Percentiles rank a stretch among this genome's conserved stretches.
Evolutionary conservation across 768 basidiomycete genomes (phyloP).

Genomic region (Suillus decipiens): DNA sequence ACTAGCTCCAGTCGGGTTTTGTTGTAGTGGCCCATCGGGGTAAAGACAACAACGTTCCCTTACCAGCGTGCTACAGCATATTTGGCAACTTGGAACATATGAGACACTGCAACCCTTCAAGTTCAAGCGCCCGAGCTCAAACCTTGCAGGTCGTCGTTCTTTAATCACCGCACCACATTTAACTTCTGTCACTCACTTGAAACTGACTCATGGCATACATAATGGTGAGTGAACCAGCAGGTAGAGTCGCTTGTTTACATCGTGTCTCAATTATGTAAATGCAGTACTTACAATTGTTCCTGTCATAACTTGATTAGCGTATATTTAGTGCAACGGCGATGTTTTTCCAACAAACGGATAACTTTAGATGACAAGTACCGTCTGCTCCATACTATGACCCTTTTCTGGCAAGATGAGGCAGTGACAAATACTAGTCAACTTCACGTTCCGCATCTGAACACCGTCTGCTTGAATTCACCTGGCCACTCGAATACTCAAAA

Average conservation of each 20-base stretch:
- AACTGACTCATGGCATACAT: not conserved
- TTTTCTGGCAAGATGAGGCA: not conserved
- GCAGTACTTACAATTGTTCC: not conserved
- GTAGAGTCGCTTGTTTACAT: not conserved
- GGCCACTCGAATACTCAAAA: not conserved
- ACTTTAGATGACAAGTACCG: not conserved
- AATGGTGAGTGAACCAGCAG: not conserved
- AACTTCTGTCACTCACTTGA: not conserved
- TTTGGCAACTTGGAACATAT: not conserved
- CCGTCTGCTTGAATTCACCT: not conserved
- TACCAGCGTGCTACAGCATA: not conserved
- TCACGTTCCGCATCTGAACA: no score
- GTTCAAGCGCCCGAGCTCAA: not conserved
- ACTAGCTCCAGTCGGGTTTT: not conserved
- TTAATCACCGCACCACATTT: slow-evolving; percentile 16
- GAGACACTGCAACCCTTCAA: not conserved
- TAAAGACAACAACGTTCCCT: not conserved
- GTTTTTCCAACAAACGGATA: not conserved
- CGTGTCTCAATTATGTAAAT: not conserved
- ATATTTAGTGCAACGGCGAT: not conserved
- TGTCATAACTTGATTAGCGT: not conserved
- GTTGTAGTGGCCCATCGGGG: not conserved
- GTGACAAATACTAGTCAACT: not conserved
- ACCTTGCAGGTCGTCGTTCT: not conserved
- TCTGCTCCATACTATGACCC: not conserved